A percentile compares a stretch with the other conserved stretches of the same genome.
Conservation (phyloP, 805 yeast species). For the Lipomyces sp. region DNA sequence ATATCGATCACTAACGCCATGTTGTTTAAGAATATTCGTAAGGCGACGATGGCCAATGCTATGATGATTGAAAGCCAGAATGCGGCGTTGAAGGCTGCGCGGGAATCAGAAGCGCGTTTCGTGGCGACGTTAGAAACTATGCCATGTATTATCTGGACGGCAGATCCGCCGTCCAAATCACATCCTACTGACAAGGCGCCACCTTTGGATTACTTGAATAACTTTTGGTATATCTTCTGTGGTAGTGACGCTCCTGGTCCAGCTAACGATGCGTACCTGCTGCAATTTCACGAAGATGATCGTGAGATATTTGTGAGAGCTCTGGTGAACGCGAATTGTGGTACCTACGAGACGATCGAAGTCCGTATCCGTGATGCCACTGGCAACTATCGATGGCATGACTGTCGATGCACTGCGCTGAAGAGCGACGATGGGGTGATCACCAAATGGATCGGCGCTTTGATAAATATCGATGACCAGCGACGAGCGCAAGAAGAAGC, state of each 20-base stretch:
- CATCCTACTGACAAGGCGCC: conserved; percentile 7
- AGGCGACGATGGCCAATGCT: conserved; percentile 39
- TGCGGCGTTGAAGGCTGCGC: conserved; percentile 32
- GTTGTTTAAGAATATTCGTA: conserved; percentile 35
- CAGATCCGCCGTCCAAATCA: conserved; percentile 24
- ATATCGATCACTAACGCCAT: conserved; percentile 38
- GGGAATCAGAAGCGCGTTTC: conserved; percentile 38
- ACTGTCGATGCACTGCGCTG: conserved; percentile 35
- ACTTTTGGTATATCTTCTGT: conserved; percentile 35
- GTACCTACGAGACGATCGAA: conserved; percentile 31
- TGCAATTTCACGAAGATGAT: conserved; percentile 35
- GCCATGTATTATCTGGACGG: conserved; percentile 39
- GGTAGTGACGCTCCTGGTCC: conserved; percentile 36
- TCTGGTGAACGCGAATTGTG: conserved; percentile 19
- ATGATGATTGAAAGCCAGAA: conserved; percentile 38
- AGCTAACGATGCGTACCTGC: conserved; percentile 28
- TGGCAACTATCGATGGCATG: conserved; percentile 37
- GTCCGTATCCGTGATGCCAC: conserved; percentile 26
- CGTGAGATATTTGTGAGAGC: conserved; percentile 21
- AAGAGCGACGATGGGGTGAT: conserved; percentile 29
- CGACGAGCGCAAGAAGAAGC: conserved; percentile 39
- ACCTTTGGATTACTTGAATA: conserved; percentile 32
- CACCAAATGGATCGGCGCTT: conserved; percentile 37
- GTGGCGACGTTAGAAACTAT: conserved; percentile 38
- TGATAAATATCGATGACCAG: conserved; percentile 38